phyloP scores from a whole-genome alignment of 176 grass and related monocot species.

The Tillandsia leiboldiana region DNA sequence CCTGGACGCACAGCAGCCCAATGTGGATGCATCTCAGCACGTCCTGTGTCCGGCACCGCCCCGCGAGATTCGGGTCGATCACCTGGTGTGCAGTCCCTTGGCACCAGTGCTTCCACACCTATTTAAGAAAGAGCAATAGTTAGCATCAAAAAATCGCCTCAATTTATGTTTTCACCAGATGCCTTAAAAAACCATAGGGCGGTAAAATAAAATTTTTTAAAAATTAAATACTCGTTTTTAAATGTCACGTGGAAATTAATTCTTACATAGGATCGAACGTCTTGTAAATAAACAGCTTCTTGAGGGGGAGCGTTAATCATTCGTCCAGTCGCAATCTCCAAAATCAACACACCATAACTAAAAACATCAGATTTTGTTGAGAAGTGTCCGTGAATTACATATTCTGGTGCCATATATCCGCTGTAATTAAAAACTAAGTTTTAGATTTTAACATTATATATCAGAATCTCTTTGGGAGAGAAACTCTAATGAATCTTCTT shows the following conservation, averaged over 20 bases:
- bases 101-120: slow-evolving; percentile 40
- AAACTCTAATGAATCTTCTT: background rate
- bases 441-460: background rate
- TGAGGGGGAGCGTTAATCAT: slow-evolving; percentile 22
- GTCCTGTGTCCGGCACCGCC: background rate
- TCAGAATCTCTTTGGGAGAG: no score
- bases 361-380: slow-evolving; percentile 48
- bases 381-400: slow-evolving; percentile 32
- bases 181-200: background rate
- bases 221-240: background rate
- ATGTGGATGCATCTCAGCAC: background rate
- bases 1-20: background rate
- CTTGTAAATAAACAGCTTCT: slow-evolving; percentile 18
- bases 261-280: slow-evolving; percentile 40
- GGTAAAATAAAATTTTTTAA: background rate
- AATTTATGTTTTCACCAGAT: background rate
- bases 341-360: slow-evolving; percentile 36
- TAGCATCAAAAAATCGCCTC: background rate
- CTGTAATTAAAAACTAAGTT: slow-evolving; percentile 10
- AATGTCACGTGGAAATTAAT: background rate
- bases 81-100: slow-evolving; percentile 7
- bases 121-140: background rate
- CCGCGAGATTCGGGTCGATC: background rate
- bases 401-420: slow-evolving; percentile 57
- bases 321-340: slow-evolving; percentile 32